phyloP scores from a whole-genome alignment of 495 filamentous ascomycete species.

The Lineolata rhizophorae region DNA sequence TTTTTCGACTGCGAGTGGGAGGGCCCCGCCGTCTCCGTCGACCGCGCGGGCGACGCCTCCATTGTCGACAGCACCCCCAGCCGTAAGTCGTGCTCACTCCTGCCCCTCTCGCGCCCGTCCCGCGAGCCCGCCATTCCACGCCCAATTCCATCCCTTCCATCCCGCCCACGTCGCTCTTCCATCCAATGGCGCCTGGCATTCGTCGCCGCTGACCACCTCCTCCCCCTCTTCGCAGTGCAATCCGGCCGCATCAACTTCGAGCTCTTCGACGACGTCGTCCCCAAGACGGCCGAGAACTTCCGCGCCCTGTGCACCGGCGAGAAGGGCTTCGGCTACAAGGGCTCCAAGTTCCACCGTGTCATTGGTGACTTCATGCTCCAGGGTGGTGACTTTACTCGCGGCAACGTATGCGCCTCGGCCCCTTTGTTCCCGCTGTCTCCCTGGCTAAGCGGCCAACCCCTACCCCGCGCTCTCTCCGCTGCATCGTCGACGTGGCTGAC shows the following conservation, averaged over 20 bases:
- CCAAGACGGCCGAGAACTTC: conserved; percentile 90
- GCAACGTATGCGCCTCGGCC: conserved; percentile 21
- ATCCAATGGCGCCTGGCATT: conserved; percentile 2
- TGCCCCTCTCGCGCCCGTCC: background rate
- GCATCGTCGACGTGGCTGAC: background rate
- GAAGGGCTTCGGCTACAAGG: conserved; percentile 47
- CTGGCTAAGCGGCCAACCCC: too few species aligned
- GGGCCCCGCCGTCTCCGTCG: conserved; percentile 32
- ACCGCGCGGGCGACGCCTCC: conserved; percentile 31
- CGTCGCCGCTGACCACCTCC: conserved; percentile 6
- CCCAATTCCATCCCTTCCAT: conserved; percentile 1
- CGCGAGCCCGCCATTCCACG: background rate
- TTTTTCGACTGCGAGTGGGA: conserved; percentile 50
- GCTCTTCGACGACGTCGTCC: conserved; percentile 71
- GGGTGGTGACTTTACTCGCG: conserved; percentile 28
- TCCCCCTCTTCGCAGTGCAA: conserved; percentile 30
- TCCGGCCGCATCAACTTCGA: conserved; percentile 68
- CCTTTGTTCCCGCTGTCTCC: background rate
- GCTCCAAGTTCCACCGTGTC: conserved; percentile 22
- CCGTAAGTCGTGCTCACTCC: background rate
- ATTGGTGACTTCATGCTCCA: conserved; percentile 30
- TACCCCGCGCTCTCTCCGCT: background rate
- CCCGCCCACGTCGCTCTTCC: conserved; percentile 4
- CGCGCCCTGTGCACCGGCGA: conserved; percentile 78
- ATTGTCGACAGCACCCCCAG: conserved; percentile 16